These are phyloP conservation scores for Boletus albobrunnescens DNA, from an alignment of 1,284 basidiomycete species.

Conservation along the genomic window DNA sequence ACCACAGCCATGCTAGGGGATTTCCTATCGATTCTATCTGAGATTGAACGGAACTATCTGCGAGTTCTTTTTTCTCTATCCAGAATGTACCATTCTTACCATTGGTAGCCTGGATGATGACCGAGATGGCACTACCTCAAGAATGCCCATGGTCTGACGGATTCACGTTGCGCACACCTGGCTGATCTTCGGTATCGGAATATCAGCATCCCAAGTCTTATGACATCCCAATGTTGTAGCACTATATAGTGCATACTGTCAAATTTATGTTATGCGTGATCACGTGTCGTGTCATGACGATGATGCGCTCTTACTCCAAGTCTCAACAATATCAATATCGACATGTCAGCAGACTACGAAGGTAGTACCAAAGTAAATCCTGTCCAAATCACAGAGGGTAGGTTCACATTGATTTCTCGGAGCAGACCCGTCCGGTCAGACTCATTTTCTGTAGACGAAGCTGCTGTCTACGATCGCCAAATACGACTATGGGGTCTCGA, in stretches of 20 bases:
- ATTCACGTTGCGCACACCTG: not conserved
- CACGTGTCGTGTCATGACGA: constrained; percentile 16
- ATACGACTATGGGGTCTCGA: constrained; percentile 98
- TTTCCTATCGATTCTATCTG: constrained; percentile 82
- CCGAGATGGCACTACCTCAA: constrained; percentile 56
- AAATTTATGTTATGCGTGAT: too few relatives aligned
- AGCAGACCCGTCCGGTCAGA: not conserved
- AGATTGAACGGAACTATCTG: constrained; percentile 85
- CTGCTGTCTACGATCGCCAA: constrained; percentile 91
- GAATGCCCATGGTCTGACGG: constrained; percentile 42
- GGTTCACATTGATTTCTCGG: not conserved
- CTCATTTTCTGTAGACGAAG: constrained; percentile 55
- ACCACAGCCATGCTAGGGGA: constrained; percentile 56
- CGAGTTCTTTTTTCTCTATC: constrained; percentile 36
- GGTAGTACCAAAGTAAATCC: constrained; percentile 27
- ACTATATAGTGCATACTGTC: not conserved
- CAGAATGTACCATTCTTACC: constrained; percentile 16
- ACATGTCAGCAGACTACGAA: constrained; percentile 26
- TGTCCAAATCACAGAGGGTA: constrained; percentile 35
- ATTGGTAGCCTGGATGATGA: constrained; percentile 65
- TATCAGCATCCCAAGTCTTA: too few relatives aligned
- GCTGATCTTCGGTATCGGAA: too few relatives aligned
- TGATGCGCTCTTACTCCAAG: not conserved
- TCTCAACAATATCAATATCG: too few relatives aligned
- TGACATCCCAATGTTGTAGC: not conserved